Evolutionary conservation across 2,329 filamentous ascomycete species (phyloP), one percentile per base, ranked within the genome.

Genomic region (Hymenoscyphus occultus): DNA sequence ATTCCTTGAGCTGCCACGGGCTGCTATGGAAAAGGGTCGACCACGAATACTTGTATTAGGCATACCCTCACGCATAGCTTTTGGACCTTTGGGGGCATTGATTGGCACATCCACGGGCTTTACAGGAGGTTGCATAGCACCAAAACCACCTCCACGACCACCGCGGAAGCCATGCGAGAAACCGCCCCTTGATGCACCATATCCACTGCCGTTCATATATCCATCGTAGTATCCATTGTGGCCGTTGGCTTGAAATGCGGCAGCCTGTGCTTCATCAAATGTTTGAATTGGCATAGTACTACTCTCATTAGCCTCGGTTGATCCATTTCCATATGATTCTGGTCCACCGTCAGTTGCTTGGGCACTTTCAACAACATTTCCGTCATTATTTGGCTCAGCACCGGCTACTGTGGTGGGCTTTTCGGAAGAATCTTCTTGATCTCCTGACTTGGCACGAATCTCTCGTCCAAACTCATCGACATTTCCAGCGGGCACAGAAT

Each of bases 21-120:
- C 14, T 61, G 75, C 72, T 60, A 74, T 72, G 16, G 78, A 75
- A 65, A 80, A 80, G 19, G 76, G 69, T 60, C 72, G 67, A 32
- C 67, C 72, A 67, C 86, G 81, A 76, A 88, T 84, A 70, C 90
- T 91, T 64, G 89, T 93, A 76, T 96, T 96, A 61, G 91, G 90
- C 12, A 93, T 81, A 39, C 93, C 92, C 77, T 95, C 90, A 68
- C 94, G 86, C 92, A 98, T 96, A 19, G 95, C 95, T 78, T 95
- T 93, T 59, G 95, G 95, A 10, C 93, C 95, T 63, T 90, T 96
- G 35, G 95, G 95, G 35, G 95, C 95, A 79, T 83, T 92, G 78
- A 87, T 77, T 56, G 86, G 86, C 61, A 82, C 79, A 64, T 78
- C 77, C 68, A 75, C 65, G 45, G 72, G 65, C 71, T 75, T 75